Conservation (phyloP, 1,139 yeast genomes). For the Nakaseomyces nivariensis region DNA sequence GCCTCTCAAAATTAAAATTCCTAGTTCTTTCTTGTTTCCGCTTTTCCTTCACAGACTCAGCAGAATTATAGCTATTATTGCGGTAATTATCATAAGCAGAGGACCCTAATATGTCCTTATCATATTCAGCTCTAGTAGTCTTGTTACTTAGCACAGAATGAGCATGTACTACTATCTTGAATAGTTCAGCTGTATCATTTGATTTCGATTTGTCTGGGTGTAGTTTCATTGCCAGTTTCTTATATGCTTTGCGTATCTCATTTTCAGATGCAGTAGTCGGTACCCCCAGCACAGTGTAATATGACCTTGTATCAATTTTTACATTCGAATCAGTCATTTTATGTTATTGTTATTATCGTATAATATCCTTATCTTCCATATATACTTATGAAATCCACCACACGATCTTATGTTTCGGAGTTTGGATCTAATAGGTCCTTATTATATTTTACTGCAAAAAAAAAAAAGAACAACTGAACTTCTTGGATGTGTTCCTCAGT, state of each 20-base stretch:
- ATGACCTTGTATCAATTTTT: conserved; percentile 23
- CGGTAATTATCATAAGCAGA: background rate
- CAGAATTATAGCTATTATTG: background rate
- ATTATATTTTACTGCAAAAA: background rate
- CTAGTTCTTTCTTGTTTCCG: conserved; percentile 1
- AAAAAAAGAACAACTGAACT: too few species aligned
- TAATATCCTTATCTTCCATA: background rate
- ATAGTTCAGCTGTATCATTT: conserved; percentile 21
- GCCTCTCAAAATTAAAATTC: conserved; percentile 9
- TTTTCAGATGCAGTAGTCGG: conserved; percentile 17
- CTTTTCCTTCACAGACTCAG: background rate
- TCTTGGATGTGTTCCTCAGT: background rate
- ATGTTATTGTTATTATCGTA: background rate
- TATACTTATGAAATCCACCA: background rate
- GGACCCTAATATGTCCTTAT: conserved; percentile 9
- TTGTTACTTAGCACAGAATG: conserved; percentile 24
- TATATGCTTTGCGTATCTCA: conserved; percentile 26
- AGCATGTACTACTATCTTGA: conserved; percentile 27
- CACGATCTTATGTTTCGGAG: background rate
- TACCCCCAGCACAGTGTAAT: conserved; percentile 25
- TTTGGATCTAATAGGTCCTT: background rate
- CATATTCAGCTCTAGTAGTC: conserved; percentile 17
- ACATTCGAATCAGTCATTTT: background rate
- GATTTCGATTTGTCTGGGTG: conserved; percentile 30
- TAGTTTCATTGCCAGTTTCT: conserved; percentile 24